Evolutionary conservation across 1,284 basidiomycete species (phyloP), one percentile per base, ranked within the genome.

Genomic region (Marasmius oreades): DNA sequence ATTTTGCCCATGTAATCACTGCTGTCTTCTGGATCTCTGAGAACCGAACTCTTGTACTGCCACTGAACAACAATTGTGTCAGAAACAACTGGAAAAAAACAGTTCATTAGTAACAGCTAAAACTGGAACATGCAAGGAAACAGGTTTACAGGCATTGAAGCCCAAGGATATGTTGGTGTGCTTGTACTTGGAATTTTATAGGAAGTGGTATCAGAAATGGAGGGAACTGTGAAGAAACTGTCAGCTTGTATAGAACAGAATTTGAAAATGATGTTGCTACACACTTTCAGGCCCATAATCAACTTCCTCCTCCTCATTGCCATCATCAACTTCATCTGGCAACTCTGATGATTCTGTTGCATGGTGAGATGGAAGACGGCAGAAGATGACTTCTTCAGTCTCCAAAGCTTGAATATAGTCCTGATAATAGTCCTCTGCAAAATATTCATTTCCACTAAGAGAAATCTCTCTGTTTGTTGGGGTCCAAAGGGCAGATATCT

Each of bases 1-100:
- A n/a, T n/a, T n/a, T n/a, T n/a, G n/a, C n/a, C n/a, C n/a, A n/a
- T n/a, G n/a, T n/a, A n/a, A n/a, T n/a, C n/a, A n/a, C n/a, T n/a
- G n/a, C n/a, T n/a, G n/a, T n/a, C n/a, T n/a, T n/a, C n/a, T n/a
- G n/a, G n/a, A n/a, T n/a, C n/a, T n/a, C n/a, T n/a, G n/a, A n/a
- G n/a, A n/a, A n/a, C n/a, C n/a, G n/a, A n/a, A n/a, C n/a, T n/a
- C n/a, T n/a, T n/a, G n/a, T n/a, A n/a, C n/a, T n/a, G n/a, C n/a
- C n/a, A n/a, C n/a, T n/a, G 46, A 71, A 70, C 12, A 71, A 60
- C 22, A 69, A 20, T 45, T 68, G 57, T 2, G 67, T 68, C 6
- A 63, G 37, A 61, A 66, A 65, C 31, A 55, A 47, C 60, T 61
- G n/a, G n/a, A n/a, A n/a, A 8, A 37, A 28, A 23, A 10, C 6